Base-by-base conservation (phyloP, 352 stramenopile genomes). In the Pythium guiyangense region DNA sequence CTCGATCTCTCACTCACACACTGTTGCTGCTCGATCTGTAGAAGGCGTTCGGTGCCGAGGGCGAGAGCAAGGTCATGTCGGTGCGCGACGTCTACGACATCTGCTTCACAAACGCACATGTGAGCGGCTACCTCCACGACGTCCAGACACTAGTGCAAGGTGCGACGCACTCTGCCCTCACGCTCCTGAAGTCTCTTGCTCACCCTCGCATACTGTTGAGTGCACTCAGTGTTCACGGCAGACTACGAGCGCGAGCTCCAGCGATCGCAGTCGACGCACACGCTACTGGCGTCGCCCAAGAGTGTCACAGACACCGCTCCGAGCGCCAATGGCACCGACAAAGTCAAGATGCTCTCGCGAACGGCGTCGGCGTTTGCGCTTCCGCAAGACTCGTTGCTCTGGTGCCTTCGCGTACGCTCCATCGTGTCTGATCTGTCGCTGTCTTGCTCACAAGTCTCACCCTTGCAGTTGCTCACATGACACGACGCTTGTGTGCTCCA, bases 91-190 rank as follows among this genome's bases (percentile, higher is more conserved):
- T 85, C 3, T 82, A 84, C 49, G 66, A 78, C 18, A 59, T 78
- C 46, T 90, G 80, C 59, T 78, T 90, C 48, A 86, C 80, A 12
- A 79, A 74, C 8, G 66, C 71, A 9, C 68, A 62, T 35, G 68
- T 88, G 37, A 83, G 77, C 34, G 71, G 75, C 3, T 73, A 76
- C 48, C 63, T 88, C 5, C 79, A 88, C 43, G 71, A 74, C 37
- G 57, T 90, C 43, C 70, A 88, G 40, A 45, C 60, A 4, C 52
- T 79, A 17, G 61, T 82, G 3, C 45, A 84, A 69, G 72, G 80
- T 86, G 54, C 1, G 12, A 10, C 2, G 10, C 17, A 1, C 22
- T 34, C 47, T n/a, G 27, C 9, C 27, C 6, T 22, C 26, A 25
- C 9, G 47, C 9, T n/a, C 3, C 15, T 10, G 4, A 14, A 6